Conservation (phyloP, 1,284 basidiomycete genomes). For the Rhodotorula sp. region DNA sequence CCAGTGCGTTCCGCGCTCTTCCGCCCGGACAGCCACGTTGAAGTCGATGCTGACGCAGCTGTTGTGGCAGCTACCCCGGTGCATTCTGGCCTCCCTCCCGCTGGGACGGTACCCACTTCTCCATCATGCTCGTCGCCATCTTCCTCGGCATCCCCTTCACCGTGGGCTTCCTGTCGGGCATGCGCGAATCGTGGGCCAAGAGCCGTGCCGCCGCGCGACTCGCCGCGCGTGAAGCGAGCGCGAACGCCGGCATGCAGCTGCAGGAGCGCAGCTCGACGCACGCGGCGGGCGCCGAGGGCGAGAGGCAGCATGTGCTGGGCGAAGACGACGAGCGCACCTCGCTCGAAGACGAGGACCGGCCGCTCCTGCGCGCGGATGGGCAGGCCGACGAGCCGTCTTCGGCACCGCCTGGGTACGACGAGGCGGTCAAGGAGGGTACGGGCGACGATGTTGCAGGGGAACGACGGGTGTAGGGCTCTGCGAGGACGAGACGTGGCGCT, state of each 20-base stretch:
- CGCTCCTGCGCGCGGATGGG: not conserved
- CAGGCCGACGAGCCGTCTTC: not conserved
- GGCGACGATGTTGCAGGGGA: not conserved
- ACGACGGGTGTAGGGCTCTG: too few relatives aligned
- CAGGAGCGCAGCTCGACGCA: not conserved
- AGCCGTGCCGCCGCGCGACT: not conserved
- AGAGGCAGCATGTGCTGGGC: slow-evolving; percentile 20
- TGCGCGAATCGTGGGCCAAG: not conserved
- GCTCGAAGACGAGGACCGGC: slow-evolving; percentile 27
- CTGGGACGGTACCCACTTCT: slow-evolving; percentile 29
- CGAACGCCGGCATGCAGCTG: not conserved
- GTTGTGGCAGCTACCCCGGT: slow-evolving; percentile 15
- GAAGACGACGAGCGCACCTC: slow-evolving; percentile 26
- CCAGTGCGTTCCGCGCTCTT: slow-evolving; percentile 17
- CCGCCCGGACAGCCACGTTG: not conserved
- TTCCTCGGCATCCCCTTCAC: slow-evolving; percentile 22
- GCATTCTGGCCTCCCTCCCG: slow-evolving; percentile 20
- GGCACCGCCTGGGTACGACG: slow-evolving; percentile 25
- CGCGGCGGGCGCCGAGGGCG: not conserved
- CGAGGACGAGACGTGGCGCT: not conserved
- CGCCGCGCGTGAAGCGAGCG: not conserved
- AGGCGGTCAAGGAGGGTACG: slow-evolving; percentile 13
- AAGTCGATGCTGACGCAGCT: not conserved
- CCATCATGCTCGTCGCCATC: slow-evolving; percentile 17
- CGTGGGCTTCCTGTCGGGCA: not conserved